Base-by-base conservation (phyloP, 2,329 filamentous ascomycete species). In the Podosphaera aphanis region DNA sequence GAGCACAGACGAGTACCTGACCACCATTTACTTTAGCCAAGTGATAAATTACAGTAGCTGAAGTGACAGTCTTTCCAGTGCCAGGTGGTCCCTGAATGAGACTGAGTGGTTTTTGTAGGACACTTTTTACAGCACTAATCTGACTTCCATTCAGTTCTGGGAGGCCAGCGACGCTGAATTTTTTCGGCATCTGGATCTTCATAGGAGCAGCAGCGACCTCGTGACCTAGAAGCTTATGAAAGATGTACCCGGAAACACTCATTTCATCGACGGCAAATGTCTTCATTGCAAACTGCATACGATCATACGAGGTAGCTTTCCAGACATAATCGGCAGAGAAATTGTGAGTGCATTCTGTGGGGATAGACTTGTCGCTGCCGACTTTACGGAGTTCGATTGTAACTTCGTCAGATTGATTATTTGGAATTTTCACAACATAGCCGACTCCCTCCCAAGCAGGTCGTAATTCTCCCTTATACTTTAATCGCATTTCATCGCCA, bases 221-320 rank as follows among this genome's bases (percentile, higher is more conserved):
- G 57, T 95, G 85, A 46, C 90, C 90, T 27, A 98, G 74, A 19
- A 98, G 72, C 53, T 90, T 90, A 61, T 98, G 90, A 66, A 95
- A 98, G 52, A 98, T 93, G 64, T 94, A 98, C 33, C 90, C 90
- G 19, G 90, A 95, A 38, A 98, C 88, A 58, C 86, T 94, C 80
- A 93, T 83, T 62, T 98, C 90, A 55, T 98, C 88, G 39, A 95
- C 77, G 5, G 90, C 90, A 60, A 98, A 98, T 0, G 84, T 95
- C 69, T 94, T 95, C 88, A 98, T 95, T 46, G 90, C 92, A 53
- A 86, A 76, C 62, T 98, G 90, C 90, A 98, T 98, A 51, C 90
- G 86, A 59, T 98, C 90, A 60, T 98, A 98, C 0, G 88, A 95
- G 0, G 92, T 98, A 13, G 92, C 90, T 61, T 98, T 98, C 90